These are phyloP conservation scores for Termitomyces sp. DNA, from an alignment of 768 basidiomycete species.

Conservation along the genomic window DNA sequence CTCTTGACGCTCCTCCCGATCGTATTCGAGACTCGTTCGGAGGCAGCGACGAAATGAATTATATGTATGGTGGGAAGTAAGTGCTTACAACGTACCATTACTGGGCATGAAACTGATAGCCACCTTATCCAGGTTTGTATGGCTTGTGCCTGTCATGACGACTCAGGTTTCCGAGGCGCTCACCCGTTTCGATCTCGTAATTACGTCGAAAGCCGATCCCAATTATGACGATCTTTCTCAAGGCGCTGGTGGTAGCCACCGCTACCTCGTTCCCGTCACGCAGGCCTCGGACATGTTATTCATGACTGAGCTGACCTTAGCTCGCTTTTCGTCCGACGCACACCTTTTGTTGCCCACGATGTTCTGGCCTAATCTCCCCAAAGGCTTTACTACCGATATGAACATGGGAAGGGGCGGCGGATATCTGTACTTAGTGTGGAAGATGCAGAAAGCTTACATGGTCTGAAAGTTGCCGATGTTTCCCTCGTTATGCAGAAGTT, in stretches of 20 bases:
- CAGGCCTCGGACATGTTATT: neutral
- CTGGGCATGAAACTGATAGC: neutral
- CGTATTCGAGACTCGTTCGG: neutral
- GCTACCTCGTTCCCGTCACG: constrained; percentile 4
- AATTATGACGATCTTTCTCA: neutral
- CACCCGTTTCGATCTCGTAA: neutral
- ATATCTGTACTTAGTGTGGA: neutral
- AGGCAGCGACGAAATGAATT: constrained; percentile 5
- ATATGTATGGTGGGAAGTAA: neutral
- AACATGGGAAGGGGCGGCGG: neutral
- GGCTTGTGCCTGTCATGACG: constrained; percentile 1
- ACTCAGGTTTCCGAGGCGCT: neutral
- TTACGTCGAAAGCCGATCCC: neutral
- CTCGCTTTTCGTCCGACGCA: neutral
- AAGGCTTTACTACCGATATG: neutral
- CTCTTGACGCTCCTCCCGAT: neutral
- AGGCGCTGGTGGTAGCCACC: neutral
- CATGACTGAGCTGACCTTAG: neutral
- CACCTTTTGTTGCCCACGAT: neutral
- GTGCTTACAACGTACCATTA: neutral
- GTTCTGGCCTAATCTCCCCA: neutral
- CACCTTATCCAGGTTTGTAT: neutral
- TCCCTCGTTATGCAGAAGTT: neutral
- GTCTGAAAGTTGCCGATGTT: neutral
- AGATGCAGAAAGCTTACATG: neutral